Conservation (phyloP, 1,284 basidiomycete genomes). For the Sanguinoderma infundibulare region DNA sequence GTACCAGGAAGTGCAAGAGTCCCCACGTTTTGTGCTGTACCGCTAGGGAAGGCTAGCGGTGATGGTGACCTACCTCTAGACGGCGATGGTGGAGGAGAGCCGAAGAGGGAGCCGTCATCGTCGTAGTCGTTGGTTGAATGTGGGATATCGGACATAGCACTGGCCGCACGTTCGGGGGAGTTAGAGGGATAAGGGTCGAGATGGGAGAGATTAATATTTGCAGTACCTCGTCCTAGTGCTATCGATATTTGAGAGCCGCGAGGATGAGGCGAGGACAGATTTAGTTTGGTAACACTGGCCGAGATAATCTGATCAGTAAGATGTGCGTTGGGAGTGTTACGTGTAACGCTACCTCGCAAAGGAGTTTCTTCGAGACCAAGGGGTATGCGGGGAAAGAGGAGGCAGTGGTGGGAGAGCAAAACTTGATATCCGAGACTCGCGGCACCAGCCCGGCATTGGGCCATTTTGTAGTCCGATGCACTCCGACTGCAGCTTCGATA, state of each 20-base stretch:
- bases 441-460: background rate
- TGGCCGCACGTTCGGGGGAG: background rate
- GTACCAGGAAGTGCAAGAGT: conserved; percentile 95
- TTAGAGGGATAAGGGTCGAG: conserved; percentile 1
- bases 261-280: conserved; percentile 7
- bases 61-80: conserved; percentile 73
- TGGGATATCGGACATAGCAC: conserved; percentile 23
- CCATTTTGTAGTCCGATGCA: background rate
- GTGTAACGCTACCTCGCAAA: background rate
- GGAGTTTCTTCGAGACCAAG: background rate
- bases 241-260: conserved; percentile 20
- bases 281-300: conserved; percentile 14
- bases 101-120: conserved; percentile 76
- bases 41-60: conserved; percentile 59
- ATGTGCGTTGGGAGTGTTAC: background rate
- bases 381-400: background rate
- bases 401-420: background rate
- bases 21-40: conserved; percentile 80
- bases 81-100: conserved; percentile 76
- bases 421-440: background rate
- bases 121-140: conserved; percentile 41
- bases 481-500: background rate
- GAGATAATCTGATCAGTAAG: background rate
- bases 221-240: conserved; percentile 26
- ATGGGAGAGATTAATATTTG: background rate